Conservation (phyloP, 352 stramenopile genomes). For the Phytophthora tentaculata region DNA sequence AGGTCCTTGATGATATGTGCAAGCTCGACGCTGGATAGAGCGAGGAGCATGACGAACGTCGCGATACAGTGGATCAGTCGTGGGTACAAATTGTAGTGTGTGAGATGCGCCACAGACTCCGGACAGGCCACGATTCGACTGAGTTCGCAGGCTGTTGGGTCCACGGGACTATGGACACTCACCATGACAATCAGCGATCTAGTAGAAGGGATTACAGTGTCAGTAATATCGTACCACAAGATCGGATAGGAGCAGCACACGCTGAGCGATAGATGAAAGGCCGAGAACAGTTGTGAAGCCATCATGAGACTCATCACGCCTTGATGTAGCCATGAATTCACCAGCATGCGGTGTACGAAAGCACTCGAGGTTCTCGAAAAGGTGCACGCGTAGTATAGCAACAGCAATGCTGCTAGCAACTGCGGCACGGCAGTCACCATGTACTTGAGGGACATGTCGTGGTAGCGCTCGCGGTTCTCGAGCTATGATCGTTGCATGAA, state of each 20-base stretch:
- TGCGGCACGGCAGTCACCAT: conserved; percentile 58
- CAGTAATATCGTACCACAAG: conserved; percentile 63
- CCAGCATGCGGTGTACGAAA: conserved; percentile 57
- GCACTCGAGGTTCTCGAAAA: conserved; percentile 48
- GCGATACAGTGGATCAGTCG: conserved; percentile 49
- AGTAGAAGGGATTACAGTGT: no score
- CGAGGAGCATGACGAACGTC: conserved; percentile 49
- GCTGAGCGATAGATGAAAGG: conserved; percentile 52
- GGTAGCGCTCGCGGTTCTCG: conserved; percentile 38
- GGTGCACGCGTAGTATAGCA: conserved; percentile 74
- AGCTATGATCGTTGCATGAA: conserved; percentile 29
- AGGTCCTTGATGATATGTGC: conserved; percentile 52
- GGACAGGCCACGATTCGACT: conserved; percentile 53
- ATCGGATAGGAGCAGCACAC: conserved; percentile 60
- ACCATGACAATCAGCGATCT: conserved; percentile 6
- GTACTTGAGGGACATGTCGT: conserved; percentile 66
- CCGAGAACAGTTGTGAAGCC: conserved; percentile 48
- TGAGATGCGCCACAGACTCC: conserved; percentile 30
- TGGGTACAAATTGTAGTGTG: conserved; percentile 47
- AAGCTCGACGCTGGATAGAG: conserved; percentile 46
- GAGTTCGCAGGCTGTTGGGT: conserved; percentile 39
- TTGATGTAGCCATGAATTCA: conserved; percentile 66
- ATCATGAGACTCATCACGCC: conserved; percentile 46
- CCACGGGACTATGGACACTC: conserved; percentile 42
- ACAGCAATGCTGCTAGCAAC: conserved; percentile 42